These are phyloP conservation scores for Fusarium nurragi DNA, from an alignment of 2,329 filamentous ascomycete species.

Conservation along the genomic window DNA sequence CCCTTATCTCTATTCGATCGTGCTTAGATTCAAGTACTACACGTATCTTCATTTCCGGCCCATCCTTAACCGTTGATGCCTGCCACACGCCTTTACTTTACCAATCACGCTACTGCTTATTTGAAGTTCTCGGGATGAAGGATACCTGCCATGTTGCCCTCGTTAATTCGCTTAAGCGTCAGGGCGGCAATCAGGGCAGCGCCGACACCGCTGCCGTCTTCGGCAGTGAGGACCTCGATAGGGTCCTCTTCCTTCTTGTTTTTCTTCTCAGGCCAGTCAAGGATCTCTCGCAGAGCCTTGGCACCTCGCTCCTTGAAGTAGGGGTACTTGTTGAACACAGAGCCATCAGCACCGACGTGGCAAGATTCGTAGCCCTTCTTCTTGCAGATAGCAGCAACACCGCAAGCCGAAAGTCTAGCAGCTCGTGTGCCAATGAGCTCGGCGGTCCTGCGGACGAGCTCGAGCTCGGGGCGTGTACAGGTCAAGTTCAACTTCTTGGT, in stretches of 20 bases:
- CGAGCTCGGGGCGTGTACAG: constrained; percentile 80
- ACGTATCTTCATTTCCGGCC: constrained; percentile 37
- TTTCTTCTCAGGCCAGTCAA: constrained; percentile 85
- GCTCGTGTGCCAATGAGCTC: constrained; percentile 96
- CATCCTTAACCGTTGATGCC: constrained; percentile 28
- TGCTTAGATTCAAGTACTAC: constrained; percentile 30
- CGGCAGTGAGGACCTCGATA: constrained; percentile 85
- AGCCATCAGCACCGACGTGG: constrained; percentile 96
- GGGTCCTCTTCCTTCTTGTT: constrained; percentile 80
- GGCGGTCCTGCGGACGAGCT: constrained; percentile 86
- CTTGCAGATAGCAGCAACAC: constrained; percentile 94
- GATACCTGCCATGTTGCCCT: constrained; percentile 71
- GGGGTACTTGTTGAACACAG: constrained; percentile 99
- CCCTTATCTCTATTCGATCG: constrained; percentile 20
- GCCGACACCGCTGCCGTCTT: constrained; percentile 97
- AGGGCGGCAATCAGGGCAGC: constrained; percentile 89
- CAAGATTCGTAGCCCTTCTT: constrained; percentile 91
- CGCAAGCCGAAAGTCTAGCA: constrained; percentile 91
- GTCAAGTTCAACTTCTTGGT: constrained; percentile 76
- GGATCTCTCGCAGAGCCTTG: constrained; percentile 88
- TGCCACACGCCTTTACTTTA: constrained; percentile 20
- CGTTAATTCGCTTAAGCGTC: constrained; percentile 71
- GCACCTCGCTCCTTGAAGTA: constrained; percentile 96
- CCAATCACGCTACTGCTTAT: constrained; percentile 30
- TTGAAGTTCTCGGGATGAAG: constrained; percentile 71